These are phyloP conservation scores for Periconia macrospinosa DNA, from an alignment of 2,329 filamentous ascomycete genomes.

Conservation along the genomic window DNA sequence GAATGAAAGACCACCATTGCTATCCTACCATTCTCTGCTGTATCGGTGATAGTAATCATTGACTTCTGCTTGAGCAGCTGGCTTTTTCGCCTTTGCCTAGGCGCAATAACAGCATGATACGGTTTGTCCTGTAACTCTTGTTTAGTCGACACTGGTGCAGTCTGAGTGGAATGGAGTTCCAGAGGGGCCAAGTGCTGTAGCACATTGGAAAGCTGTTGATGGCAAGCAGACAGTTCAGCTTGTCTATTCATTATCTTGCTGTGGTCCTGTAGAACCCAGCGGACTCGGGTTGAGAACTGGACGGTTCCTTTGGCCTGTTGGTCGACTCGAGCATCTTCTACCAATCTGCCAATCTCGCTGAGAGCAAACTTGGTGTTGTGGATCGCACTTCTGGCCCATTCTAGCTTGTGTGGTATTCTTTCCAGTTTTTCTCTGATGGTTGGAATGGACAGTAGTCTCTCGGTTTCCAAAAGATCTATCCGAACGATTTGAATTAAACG, in stretches of 20 bases:
- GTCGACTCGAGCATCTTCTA: constrained; percentile 19
- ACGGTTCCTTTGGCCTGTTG: constrained; percentile 21
- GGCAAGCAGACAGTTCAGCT: constrained; percentile 22
- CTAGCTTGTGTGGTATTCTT: constrained; percentile 16
- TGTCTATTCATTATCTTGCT: constrained; percentile 25
- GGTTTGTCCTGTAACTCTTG: too few species aligned
- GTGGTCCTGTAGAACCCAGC: constrained; percentile 26
- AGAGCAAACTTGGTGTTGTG: constrained; percentile 21
- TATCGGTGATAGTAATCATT: too few species aligned
- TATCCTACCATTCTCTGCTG: too few species aligned
- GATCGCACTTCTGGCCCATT: constrained; percentile 22
- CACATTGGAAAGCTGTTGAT: constrained; percentile 28
- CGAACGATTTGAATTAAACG: constrained; percentile 26
- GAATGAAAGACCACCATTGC: too few species aligned
- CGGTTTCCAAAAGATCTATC: constrained; percentile 21
- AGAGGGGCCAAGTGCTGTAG: constrained; percentile 18
- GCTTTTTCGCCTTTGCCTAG: too few species aligned
- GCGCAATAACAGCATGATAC: too few species aligned
- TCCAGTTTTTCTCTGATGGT: constrained; percentile 16
- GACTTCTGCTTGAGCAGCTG: too few species aligned
- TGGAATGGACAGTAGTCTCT: constrained; percentile 16
- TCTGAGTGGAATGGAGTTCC: constrained; percentile 8
- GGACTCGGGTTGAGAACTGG: constrained; percentile 19
- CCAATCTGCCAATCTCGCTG: constrained; percentile 28
- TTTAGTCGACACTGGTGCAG: too few species aligned